A percentile compares a stretch with the other conserved stretches of the same genome.
Conservation (phyloP, 2,329 filamentous ascomycete species). For the Ceratocystis diversiconidia region DNA sequence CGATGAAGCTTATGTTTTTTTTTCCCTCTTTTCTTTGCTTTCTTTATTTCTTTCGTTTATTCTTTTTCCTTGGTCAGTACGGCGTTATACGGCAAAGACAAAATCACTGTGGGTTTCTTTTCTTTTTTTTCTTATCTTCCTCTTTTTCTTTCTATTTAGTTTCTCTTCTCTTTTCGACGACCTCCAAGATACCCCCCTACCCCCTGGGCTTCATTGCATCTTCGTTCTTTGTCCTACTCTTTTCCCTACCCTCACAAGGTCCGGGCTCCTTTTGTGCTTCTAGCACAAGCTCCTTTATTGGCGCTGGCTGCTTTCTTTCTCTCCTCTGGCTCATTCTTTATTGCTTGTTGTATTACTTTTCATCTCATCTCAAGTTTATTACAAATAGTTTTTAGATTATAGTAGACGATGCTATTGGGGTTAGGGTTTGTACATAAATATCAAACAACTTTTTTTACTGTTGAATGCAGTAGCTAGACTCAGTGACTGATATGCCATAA, state of each 20-base stretch:
- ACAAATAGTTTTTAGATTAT: background rate
- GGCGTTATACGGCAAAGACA: background rate
- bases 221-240: background rate
- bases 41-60: constrained; percentile 4
- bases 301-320: background rate
- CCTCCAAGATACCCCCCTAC: constrained; percentile 7
- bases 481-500: background rate
- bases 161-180: background rate
- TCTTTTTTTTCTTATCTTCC: constrained; percentile 1
- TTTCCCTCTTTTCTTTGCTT: background rate
- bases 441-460: background rate
- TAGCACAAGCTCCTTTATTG: background rate
- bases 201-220: constrained; percentile 1
- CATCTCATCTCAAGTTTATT: background rate
- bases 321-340: background rate
- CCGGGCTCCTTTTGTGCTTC: background rate
- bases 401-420: background rate
- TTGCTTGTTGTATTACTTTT: background rate
- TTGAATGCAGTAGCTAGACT: background rate
- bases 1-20: background rate
- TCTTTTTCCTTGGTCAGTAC: constrained; percentile 1
- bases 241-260: background rate
- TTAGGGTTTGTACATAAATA: constrained; percentile 1
- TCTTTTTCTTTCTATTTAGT: background rate
- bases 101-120: constrained; percentile 4